Conservation (phyloP, 2,329 filamentous ascomycete genomes). For the Xylaria sp. region DNA sequence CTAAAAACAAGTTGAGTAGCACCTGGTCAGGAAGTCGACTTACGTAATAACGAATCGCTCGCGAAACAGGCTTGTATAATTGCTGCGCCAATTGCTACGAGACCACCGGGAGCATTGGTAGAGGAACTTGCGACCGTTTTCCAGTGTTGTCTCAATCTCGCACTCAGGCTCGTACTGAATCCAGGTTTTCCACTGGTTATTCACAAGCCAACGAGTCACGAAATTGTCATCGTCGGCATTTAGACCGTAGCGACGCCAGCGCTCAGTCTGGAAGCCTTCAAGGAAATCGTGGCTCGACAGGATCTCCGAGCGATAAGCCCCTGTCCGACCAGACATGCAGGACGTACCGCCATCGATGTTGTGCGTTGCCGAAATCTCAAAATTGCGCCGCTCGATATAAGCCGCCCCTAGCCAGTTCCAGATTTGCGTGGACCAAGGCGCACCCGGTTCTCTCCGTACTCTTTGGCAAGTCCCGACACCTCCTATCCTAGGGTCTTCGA, state of each 20-base stretch:
- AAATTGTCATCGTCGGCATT: conserved; percentile 99
- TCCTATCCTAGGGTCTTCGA: conserved; percentile 84
- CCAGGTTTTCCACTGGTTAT: conserved; percentile 91
- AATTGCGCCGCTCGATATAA: conserved; percentile 94
- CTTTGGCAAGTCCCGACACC: conserved; percentile 93
- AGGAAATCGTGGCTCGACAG: conserved; percentile 86
- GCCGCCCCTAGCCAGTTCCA: conserved; percentile 93
- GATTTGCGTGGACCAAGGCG: conserved; percentile 68
- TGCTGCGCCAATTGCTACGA: conserved; percentile 97
- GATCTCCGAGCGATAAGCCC: conserved; percentile 90
- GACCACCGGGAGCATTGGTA: conserved; percentile 96
- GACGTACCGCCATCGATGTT: conserved; percentile 96
- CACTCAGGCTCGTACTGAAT: conserved; percentile 94
- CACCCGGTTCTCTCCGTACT: conserved; percentile 74
- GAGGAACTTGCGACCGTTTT: conserved; percentile 87
- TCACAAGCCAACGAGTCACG: conserved; percentile 94
- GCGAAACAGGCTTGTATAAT: conserved; percentile 86
- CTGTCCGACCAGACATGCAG: conserved; percentile 93
- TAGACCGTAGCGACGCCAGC: conserved; percentile 87
- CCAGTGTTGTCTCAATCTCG: conserved; percentile 91
- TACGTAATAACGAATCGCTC: conserved; percentile 89
- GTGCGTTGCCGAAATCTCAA: conserved; percentile 95
- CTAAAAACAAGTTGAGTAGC: background rate
- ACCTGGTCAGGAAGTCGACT: conserved; percentile 57
- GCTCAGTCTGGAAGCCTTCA: conserved; percentile 89